Evolutionary conservation across 495 filamentous ascomycete species (phyloP), one percentile per base, ranked within the genome.

Genomic region (Penicillium goetzii): DNA sequence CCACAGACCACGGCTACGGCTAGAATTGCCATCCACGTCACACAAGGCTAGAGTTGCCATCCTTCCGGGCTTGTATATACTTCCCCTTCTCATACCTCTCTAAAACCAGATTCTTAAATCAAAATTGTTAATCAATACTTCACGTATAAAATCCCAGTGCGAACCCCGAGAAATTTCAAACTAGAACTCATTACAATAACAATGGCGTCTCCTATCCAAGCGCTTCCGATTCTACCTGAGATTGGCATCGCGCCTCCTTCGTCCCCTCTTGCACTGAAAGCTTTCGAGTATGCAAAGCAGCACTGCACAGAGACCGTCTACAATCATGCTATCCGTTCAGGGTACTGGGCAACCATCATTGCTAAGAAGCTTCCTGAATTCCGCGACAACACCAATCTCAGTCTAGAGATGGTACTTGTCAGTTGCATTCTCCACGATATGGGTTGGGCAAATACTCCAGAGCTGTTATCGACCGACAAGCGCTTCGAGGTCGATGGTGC

Each of bases 401-500:
- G 5, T 17, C 5, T 40, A 12, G 36, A 40, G 36, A 40, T 40
- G 36, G 36, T 40, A 6, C 17, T 40, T 17, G 15, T 40, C 36
- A 40, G 36, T 40, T 40, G 36, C 15, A 58, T 68, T 14, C 65
- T 68, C 19, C 85, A 88, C 68, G 85, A 88, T 58, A 68, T 87
- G 2, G 85, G 81, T 30, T 85, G 81, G 83, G 76, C 72, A 50
- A 56, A 56, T 6, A 76, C 66, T 0, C 63, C 65, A 5, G 65
- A 63, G 6, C 30, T 84, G 32, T 59, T 82, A 11, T 74, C 70
- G 17, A 52, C 59, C 10, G 81, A 84, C 66, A 82, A 81, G 57
- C 74, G 84, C 5, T 86, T 86, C 70, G 83, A 87, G 63, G 83
- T 88, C 32, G 83, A 87, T 58, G 74, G 83, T 43, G 84, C 83